Conservation (phyloP, 2,329 filamentous ascomycete genomes). For the Claviceps fusiformis region DNA sequence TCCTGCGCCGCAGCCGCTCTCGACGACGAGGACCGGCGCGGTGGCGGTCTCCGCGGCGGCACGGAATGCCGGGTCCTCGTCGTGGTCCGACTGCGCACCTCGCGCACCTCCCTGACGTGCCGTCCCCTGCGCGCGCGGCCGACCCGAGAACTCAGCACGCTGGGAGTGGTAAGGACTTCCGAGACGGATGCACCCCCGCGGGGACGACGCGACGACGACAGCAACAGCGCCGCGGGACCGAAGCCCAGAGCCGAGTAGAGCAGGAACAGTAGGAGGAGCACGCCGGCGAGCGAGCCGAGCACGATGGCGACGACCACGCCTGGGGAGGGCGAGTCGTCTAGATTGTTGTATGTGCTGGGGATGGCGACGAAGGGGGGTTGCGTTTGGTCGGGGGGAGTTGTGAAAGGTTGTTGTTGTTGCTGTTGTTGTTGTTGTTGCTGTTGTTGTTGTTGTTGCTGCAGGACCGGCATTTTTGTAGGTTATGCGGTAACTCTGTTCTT, state of each 20-base stretch:
- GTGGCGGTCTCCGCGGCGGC: slow-evolving; percentile 14
- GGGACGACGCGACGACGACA: neutral
- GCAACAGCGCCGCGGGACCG: slow-evolving; percentile 16
- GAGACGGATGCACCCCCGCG: neutral
- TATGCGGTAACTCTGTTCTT: too few relatives aligned
- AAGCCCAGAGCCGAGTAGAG: slow-evolving; percentile 36
- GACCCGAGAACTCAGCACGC: slow-evolving; percentile 9
- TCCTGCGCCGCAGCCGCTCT: slow-evolving; percentile 3
- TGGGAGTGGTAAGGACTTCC: neutral
- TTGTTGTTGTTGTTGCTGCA: too few relatives aligned
- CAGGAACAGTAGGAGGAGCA: slow-evolving; percentile 38
- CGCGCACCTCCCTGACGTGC: slow-evolving; percentile 15
- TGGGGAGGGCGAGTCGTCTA: slow-evolving; percentile 26
- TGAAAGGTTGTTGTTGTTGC: too few relatives aligned
- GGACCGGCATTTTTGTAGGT: too few relatives aligned
- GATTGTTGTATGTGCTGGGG: slow-evolving; percentile 18
- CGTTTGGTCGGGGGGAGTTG: too few relatives aligned
- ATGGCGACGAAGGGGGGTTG: slow-evolving; percentile 16
- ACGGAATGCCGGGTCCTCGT: too few relatives aligned
- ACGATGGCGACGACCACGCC: slow-evolving; percentile 31
- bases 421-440: too few relatives aligned
- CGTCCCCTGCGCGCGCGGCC: slow-evolving; percentile 3
- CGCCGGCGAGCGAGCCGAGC: slow-evolving; percentile 32
- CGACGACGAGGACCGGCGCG: too few relatives aligned
- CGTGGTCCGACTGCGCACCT: slow-evolving; percentile 8